Evolutionary conservation across 2,329 filamentous ascomycete genomes (phyloP), one percentile per base, ranked within the genome.

Genomic region (Fusarium sulawesiense): DNA sequence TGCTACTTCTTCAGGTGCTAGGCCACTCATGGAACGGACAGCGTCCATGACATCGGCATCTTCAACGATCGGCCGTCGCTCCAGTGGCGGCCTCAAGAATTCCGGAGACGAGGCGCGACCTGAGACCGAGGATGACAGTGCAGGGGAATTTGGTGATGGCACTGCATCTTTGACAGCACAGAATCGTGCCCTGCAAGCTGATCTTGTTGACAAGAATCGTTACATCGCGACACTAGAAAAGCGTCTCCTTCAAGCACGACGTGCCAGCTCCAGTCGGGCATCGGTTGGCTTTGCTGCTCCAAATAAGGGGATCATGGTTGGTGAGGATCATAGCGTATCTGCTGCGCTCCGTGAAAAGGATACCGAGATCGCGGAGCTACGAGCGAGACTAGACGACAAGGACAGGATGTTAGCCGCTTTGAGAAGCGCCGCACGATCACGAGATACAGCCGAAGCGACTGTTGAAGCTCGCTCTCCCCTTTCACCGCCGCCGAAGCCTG

Each of bases 201-300:
- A 99, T 78, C 87, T 99, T 48, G 89, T 88, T n/a, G 96, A 99
- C 81, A 98, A 97, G 83, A 98, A 96, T 74, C 92, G 96, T 32
- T 99, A 99, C 79, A 98, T 98, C 73, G 88, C 92, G 29, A 98
- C 96, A 0, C 82, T 99, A 14, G 96, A 99, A 82, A 97, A 97
- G 80, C 89, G 96, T 27, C 84, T 99, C 3, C 84, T 98, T 34
- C 96, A 99, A 77, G 96, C 96, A 40, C 88, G 96, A 42, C 87
- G 95, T 49, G 93, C 94, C 1, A 98, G 94, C 80, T 94, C 97
- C 57, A 95, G 93, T 10, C 90, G 95, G 20, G 89, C 95, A 13
- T 97, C 94, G 8, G 88, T 92, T 64, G 91, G 91, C 2, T 88
- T 94, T 66, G 85, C 85, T 57, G 85, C 83, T 3, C 82, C 85